These are phyloP conservation scores for Cyanodermella asteris DNA, from an alignment of 2,329 filamentous ascomycete species.

Conservation along the genomic window DNA sequence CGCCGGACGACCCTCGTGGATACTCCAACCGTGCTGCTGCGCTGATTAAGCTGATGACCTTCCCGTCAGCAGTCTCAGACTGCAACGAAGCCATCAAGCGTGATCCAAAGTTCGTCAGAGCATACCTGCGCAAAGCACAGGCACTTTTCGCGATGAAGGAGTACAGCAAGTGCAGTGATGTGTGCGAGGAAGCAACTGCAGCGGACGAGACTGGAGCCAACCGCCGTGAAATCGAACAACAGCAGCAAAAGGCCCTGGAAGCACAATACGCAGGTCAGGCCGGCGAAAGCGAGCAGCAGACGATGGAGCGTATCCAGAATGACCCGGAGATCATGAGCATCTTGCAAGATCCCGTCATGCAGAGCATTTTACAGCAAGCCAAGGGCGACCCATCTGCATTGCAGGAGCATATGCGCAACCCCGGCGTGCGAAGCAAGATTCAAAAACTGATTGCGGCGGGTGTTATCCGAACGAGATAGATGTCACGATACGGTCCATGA, in stretches of 20 bases:
- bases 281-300: conserved; percentile 92
- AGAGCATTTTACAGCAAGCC: conserved; percentile 88
- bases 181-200: conserved; percentile 56
- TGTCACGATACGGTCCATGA: no score
- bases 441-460: conserved; percentile 87
- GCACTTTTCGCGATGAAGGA: conserved; percentile 95
- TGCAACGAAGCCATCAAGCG: conserved; percentile 80
- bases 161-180: conserved; percentile 85
- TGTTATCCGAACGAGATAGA: conserved; percentile 58
- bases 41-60: conserved; percentile 88
- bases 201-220: conserved; percentile 66
- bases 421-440: conserved; percentile 63
- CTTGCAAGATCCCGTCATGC: conserved; percentile 93
- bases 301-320: conserved; percentile 67
- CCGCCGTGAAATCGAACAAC: conserved; percentile 73
- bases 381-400: conserved; percentile 82
- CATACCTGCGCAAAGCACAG: conserved; percentile 91
- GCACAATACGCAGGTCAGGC: conserved; percentile 81
- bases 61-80: conserved; percentile 81
- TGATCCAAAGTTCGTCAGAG: conserved; percentile 79
- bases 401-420: conserved; percentile 93
- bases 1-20: conserved; percentile 75
- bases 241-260: conserved; percentile 77
- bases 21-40: conserved; percentile 96
- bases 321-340: conserved; percentile 90